Percentiles rank a stretch among this genome's conserved stretches.
Evolutionary conservation across 2,329 filamentous ascomycete genomes (phyloP).

Genomic region (Pseudogymnoascus sp.): DNA sequence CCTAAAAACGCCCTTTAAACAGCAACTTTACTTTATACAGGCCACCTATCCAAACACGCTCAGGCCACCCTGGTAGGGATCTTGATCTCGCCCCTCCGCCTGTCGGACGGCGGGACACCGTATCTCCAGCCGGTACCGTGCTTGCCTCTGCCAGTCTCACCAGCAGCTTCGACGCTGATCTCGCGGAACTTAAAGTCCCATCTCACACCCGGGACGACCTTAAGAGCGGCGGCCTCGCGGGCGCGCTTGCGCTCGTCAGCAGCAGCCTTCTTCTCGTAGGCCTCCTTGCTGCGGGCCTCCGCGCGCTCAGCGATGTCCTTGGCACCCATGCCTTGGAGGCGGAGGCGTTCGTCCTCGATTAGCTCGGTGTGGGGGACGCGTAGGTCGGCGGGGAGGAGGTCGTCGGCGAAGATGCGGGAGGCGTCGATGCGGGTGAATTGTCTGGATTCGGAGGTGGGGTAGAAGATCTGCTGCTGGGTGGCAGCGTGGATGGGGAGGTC

Average conservation of each 20-base stretch:
- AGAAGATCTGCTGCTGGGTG: constrained; percentile 56
- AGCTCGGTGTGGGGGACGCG: constrained; percentile 56
- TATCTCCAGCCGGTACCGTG: constrained; percentile 53
- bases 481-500: constrained; percentile 54
- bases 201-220: constrained; percentile 38
- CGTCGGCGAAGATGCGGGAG: constrained; percentile 53
- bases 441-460: constrained; percentile 54
- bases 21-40: not conserved
- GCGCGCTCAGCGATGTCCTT: constrained; percentile 23
- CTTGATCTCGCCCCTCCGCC: constrained; percentile 56
- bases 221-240: constrained; percentile 35
- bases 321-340: constrained; percentile 27
- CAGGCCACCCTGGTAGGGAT: constrained; percentile 50
- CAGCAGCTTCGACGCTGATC: constrained; percentile 48
- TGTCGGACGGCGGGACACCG: constrained; percentile 53
- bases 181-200: constrained; percentile 57
- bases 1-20: not conserved
- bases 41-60: constrained; percentile 10
- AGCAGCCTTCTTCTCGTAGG: constrained; percentile 26
- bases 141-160: constrained; percentile 42
- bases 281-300: constrained; percentile 25
- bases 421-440: constrained; percentile 57
- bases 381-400: constrained; percentile 50
- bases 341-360: constrained; percentile 37
- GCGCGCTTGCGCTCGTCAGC: constrained; percentile 17